Conservation (phyloP, 1,284 basidiomycete genomes). For the Rhodotorula sp. region DNA sequence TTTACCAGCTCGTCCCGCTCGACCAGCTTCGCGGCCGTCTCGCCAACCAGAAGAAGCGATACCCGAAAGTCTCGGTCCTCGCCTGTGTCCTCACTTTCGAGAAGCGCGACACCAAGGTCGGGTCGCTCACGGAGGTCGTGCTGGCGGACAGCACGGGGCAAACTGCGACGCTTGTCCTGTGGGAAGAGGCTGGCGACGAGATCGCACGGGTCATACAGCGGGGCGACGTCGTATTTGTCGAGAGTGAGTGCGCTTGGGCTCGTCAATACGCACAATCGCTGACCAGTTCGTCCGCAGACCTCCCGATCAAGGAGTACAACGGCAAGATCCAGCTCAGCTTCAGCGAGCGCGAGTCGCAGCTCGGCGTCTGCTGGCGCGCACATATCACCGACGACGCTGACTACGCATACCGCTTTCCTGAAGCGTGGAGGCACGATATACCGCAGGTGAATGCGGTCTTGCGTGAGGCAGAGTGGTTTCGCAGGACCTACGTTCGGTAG, state of each 20-base stretch:
- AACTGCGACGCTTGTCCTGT: constrained; percentile 3
- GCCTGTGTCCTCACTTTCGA: not conserved
- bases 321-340: constrained; percentile 11
- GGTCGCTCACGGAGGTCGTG: constrained; percentile 1
- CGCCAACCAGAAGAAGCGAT: not conserved
- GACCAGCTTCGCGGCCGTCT: constrained; percentile 1
- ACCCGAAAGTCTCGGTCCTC: constrained; percentile 4
- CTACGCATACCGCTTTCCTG: constrained; percentile 8
- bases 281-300: not conserved
- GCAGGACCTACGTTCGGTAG: not conserved
- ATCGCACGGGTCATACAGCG: not conserved
- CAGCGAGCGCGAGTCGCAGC: constrained; percentile 1
- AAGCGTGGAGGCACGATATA: not conserved
- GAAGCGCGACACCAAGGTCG: not conserved
- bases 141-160: constrained; percentile 17
- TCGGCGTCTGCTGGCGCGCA: constrained; percentile 19
- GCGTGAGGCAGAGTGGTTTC: constrained; percentile 15
- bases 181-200: constrained; percentile 9
- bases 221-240: constrained; percentile 26
- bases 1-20: constrained; percentile 7
- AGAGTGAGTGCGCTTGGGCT: not conserved
- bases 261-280: too few species aligned
- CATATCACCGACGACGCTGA: not conserved
- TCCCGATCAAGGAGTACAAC: constrained; percentile 1
- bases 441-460: constrained; percentile 6